Percentiles rank a stretch among this genome's conserved stretches.
Evolutionary conservation across 2,329 filamentous ascomycete species (phyloP).

Genomic region (Xylariaceae sp.): DNA sequence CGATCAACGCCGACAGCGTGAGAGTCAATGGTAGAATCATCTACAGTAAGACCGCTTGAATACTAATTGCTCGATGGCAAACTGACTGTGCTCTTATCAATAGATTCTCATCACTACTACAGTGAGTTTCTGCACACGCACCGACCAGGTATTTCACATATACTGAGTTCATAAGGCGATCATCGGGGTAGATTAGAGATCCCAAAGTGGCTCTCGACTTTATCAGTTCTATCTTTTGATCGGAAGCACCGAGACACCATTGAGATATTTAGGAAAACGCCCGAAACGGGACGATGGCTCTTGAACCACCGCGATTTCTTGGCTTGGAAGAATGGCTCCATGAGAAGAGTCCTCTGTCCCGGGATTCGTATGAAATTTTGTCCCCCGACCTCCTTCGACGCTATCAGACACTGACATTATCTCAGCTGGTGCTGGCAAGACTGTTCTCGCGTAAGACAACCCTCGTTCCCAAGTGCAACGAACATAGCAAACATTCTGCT

Average conservation of each 20-base stretch:
- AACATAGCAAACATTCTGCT: neutral
- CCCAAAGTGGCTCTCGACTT: constrained; percentile 4
- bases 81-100: neutral
- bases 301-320: constrained; percentile 1
- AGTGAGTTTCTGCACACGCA: neutral
- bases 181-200: neutral
- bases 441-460: constrained; percentile 8
- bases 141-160: neutral
- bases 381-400: neutral
- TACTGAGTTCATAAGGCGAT: neutral
- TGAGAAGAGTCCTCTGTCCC: constrained; percentile 3
- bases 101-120: neutral
- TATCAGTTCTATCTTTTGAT: constrained; percentile 1
- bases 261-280: constrained; percentile 7
- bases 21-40: neutral
- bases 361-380: constrained; percentile 5
- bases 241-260: constrained; percentile 5
- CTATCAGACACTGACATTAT: neutral
- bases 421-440: constrained; percentile 9
- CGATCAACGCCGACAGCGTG: neutral
- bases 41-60: neutral
- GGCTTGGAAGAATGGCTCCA: constrained; percentile 2
- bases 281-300: constrained; percentile 5
- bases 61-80: neutral
- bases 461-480: neutral